Evolutionary conservation across 2,329 filamentous ascomycete species (phyloP).

Genomic region (Sarocladiaceae sp.): DNA sequence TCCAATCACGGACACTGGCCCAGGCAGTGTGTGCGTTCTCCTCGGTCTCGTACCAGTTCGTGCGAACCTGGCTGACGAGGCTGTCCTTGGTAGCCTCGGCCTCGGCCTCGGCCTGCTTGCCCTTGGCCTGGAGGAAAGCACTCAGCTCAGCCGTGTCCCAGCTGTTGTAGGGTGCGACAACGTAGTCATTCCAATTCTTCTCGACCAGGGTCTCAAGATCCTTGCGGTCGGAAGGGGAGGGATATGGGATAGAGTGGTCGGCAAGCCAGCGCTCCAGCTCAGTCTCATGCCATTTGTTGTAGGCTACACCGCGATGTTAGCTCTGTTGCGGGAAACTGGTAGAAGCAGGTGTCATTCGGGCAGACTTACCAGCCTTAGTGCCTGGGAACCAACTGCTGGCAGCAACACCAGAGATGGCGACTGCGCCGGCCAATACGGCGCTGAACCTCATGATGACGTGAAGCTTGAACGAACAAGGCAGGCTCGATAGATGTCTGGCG

Average conservation of each 20-base stretch:
- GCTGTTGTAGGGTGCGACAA: slow-evolving; percentile 68
- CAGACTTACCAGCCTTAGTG: slow-evolving; percentile 74
- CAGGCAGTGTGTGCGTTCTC: slow-evolving; percentile 72
- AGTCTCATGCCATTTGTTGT: slow-evolving; percentile 98
- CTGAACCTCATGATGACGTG: slow-evolving; percentile 65
- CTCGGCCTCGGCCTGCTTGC: slow-evolving; percentile 62
- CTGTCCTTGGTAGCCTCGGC: slow-evolving; percentile 65
- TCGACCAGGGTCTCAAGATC: slow-evolving; percentile 90
- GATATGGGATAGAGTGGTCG: slow-evolving; percentile 87
- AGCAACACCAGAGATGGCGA: slow-evolving; percentile 65
- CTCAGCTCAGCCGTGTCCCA: slow-evolving; percentile 70
- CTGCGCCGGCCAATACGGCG: slow-evolving; percentile 64
- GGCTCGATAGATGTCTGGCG: too few species aligned
- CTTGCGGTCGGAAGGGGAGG: slow-evolving; percentile 85
- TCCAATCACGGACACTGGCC: slow-evolving; percentile 76
- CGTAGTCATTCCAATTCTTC: slow-evolving; percentile 79
- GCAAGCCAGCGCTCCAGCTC: slow-evolving; percentile 96
- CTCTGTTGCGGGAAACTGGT: too few species aligned
- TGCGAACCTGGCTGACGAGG: slow-evolving; percentile 65
- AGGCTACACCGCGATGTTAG: too few species aligned
- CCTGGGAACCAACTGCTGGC: slow-evolving; percentile 76
- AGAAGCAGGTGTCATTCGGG: too few species aligned
- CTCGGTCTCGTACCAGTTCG: slow-evolving; percentile 73
- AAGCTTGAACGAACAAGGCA: slow-evolving; percentile 7
- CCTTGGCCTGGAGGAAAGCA: slow-evolving; percentile 66